Base-by-base conservation (phyloP, 768 basidiomycete species). In the Cubamyces lactineus region DNA sequence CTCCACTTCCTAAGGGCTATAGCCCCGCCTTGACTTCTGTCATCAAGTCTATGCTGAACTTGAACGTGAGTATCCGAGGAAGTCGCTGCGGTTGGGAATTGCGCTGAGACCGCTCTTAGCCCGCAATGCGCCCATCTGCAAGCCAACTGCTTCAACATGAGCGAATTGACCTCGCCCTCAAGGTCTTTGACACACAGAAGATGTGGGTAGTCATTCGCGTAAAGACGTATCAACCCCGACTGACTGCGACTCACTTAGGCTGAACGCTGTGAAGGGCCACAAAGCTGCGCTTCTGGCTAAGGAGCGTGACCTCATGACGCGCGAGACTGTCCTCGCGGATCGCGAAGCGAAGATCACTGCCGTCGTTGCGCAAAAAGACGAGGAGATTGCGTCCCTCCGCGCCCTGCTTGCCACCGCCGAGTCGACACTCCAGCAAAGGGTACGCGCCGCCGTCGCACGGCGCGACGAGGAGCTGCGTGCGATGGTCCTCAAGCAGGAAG, bases 1-100 rank as follows among this genome's bases (percentile, higher is more conserved):
- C 94, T 8, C 93, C 93, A 2, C 75, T 97, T 48, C 94, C 95
- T 0, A 82, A 86, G 65, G 87, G 89, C 7, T 96, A 96, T 72
- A 91, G 90, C 17, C 86, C 86, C 60, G 78, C 85, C 1, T 75
- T 95, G 16, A 80, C 83, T 5, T 79, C 79, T n/a, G 83, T 90
- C 59, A 94, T 96, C 69, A 93, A 89, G 71, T 82, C 89, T 0
- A 95, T 96, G 94, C 74, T 95, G 16, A 92, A 87, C 72, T 78
- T 93, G 15, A 93, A 93, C 68, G 93, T 94, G 69, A 66, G 82
- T 34, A 34, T 34, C 34, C 6, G 11, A 9, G 9, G 34, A 7
- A 11, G 12, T 17, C 8, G 23, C 24, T 9, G 87, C 66, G 34
- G 34, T 34, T 34, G 34, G 4, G 9, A 73, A 67, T 17, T 43